Base-by-base conservation (phyloP, 768 basidiomycete species). In the Leccinum subgranulosum region DNA sequence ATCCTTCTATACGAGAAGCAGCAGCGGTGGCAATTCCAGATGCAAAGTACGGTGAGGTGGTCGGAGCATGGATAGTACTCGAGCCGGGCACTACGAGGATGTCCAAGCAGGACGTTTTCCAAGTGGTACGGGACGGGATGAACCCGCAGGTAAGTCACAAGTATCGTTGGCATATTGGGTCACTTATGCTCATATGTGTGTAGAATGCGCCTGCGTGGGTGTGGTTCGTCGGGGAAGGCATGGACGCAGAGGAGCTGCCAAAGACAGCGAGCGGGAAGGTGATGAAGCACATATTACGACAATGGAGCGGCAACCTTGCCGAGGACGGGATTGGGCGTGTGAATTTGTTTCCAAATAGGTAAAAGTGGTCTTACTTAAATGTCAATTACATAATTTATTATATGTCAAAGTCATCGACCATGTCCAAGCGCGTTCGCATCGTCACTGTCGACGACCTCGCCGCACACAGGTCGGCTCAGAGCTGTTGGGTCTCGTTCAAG, bases 201-300 rank as follows among this genome's bases (percentile, higher is more conserved):
- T 64, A 92, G 90, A 90, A 89, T 69, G 82, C 85, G 1, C 91
- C 91, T 0, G 75, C 78, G 9, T 93, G 90, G 88, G 84, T 93
- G 3, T 94, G 90, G 88, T 92, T 92, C 60, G 60, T 89, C 1
- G 86, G 84, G 14, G 87, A 90, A 63, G 87, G 86, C 47, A 82
- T 80, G 1, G 71, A 70, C 2, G 74, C 77, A 8, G 70, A 66
- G 9, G 86, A 90, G 60, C 68, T 92, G 8, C 91, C 92, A 1
- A 92, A 90, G 76, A 94, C 92, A 10, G 90, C 88, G 14, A 93
- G 90, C 61, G 91, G 91, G 41, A 94, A 94, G 69, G 84, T 94
- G 45, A 83, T 84, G 85, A 94, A 93, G 74, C 88, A 91, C 67
- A 66, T 92, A 3, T 68, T 94, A 47, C 76, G 91, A 29, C 73